phyloP scores from a whole-genome alignment of 352 stramenopile genomes.

The Globisporangium viniferum region DNA sequence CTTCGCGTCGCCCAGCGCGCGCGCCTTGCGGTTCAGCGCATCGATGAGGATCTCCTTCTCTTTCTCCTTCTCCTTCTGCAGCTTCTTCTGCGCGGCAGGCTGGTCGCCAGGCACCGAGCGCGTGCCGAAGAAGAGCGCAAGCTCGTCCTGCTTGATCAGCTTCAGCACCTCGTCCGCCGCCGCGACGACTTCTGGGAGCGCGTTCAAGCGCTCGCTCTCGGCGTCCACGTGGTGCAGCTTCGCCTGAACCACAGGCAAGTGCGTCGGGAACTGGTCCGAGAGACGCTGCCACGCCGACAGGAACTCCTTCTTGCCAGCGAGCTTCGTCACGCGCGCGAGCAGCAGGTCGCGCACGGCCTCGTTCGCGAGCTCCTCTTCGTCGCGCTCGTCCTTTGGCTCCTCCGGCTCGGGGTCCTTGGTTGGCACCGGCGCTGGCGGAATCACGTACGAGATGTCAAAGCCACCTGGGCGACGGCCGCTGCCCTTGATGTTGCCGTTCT shows the following conservation, averaged over 20 bases:
- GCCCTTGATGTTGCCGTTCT: constrained; percentile 60
- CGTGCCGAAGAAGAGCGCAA: constrained; percentile 76
- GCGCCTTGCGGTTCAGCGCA: constrained; percentile 63
- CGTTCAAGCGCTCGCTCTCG: constrained; percentile 42
- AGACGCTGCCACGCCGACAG: constrained; percentile 47
- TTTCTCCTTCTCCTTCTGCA: constrained; percentile 72
- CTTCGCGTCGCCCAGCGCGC: constrained; percentile 52
- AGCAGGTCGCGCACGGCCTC: constrained; percentile 77
- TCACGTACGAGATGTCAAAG: constrained; percentile 74
- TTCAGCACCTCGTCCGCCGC: constrained; percentile 54
- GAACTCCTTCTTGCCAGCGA: constrained; percentile 70
- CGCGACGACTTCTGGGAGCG: constrained; percentile 47
- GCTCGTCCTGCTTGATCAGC: constrained; percentile 58
- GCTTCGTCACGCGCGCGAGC: constrained; percentile 59
- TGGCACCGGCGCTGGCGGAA: constrained; percentile 49
- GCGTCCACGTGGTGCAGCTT: constrained; percentile 75
- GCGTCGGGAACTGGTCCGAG: constrained; percentile 44
- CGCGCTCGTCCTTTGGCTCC: constrained; percentile 63
- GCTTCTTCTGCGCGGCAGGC: constrained; percentile 54
- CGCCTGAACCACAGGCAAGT: constrained; percentile 61
- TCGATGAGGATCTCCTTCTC: constrained; percentile 70
- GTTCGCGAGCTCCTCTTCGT: constrained; percentile 59
- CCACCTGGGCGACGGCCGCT: constrained; percentile 57
- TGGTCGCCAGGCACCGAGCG: constrained; percentile 49
- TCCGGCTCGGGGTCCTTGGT: constrained; percentile 65